Base-by-base conservation (phyloP, 2,329 filamentous ascomycete genomes). In the Harringtonia lauricola region DNA sequence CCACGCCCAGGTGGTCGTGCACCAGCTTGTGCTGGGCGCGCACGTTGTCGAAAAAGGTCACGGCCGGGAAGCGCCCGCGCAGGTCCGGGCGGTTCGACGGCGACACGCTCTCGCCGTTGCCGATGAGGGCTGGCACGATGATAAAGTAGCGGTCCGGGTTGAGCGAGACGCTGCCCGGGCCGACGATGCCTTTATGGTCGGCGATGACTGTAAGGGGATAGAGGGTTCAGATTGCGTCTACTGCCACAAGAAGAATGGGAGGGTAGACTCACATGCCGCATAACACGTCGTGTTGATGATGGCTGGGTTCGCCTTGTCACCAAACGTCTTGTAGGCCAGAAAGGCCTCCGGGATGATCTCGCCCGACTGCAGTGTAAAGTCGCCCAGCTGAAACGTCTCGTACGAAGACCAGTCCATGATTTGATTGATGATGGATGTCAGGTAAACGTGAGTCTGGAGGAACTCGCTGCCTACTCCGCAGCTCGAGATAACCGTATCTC, bases 91-190 rank as follows among this genome's bases (percentile, higher is more conserved):
- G 29, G 50, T 73, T 71, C 42, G 69, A 72, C 0, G 71, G 72
- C 39, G 68, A 72, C n/a, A 64, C 67, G 7, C 69, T 73, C 48
- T 76, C 68, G 12, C 68, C 67, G 46, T 72, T 72, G 44, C 68
- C 68, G 38, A 76, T 64, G 1, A 75, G 59, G 1, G 67, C 72
- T 2, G 67, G 61, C 15, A 75, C 57, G 33, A 76, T 63, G 44
- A 75, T 65, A 49, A 64, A 71, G 57, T 71, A 72, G 15, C 59
- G 52, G 29, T 34, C 24, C 10, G 39, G 39, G 21, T 41, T n/a
- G 6, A 41, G 30, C 14, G 39, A 41, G 33, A 38, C 37, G 24
- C 33, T 35, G 26, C n/a, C 22, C 4, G 19, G 8, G 7, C 36
- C 29, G 8, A 41, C 22, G 12, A 44, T 39, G 24, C 38, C 28